Base-by-base conservation (phyloP, 192 early-diverging fungal species). In the Coemansia pectinata region DNA sequence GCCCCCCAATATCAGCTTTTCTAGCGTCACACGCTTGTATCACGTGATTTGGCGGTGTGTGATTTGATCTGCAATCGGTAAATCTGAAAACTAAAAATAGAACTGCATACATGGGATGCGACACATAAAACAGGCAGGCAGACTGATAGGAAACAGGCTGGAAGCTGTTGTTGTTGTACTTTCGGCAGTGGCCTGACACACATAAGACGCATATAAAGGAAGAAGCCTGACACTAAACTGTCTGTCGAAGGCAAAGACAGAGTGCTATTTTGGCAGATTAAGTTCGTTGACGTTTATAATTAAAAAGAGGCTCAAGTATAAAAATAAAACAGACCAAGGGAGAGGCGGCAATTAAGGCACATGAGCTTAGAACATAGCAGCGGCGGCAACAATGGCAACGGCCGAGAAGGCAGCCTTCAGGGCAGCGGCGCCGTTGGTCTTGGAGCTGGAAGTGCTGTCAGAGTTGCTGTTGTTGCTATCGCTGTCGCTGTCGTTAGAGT, bases 341-440 rank as follows among this genome's bases (percentile, higher is more conserved):
- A 27, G 25, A 27, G 25, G 25, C 25, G 25, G 25, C 27, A 29
- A 31, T 58, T 33, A 58, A 34, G 17, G 7, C 29, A 29, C 52
- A 55, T 27, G 23, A 29, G 15, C 29, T 70, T 69, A 80, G 78
- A 80, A 80, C 66, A 80, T 66, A 14, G 78, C 78, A 17, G 73
- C 78, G 29, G 66, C 78, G 45, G 78, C 78, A 53, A 70, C 73
- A 7, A 70, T 57, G 14, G 70, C 79, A 8, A 44, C 74, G 41
- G 68, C 79, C 39, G 71, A 63, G 25, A 77, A 60, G 41, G 70
- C 75, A 23, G 63, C 71, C 70, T 72, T 76, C 39, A 81, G 31
- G 17, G 70, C 53, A 34, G 79, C 64, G 12, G 73, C 79, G 15
- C 65, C 33, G 47, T 60, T 66, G 23, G 42, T 40, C 17, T 45